phyloP scores from a whole-genome alignment of 2,329 filamentous ascomycete species.

The Dendrostoma leiphaemia region DNA sequence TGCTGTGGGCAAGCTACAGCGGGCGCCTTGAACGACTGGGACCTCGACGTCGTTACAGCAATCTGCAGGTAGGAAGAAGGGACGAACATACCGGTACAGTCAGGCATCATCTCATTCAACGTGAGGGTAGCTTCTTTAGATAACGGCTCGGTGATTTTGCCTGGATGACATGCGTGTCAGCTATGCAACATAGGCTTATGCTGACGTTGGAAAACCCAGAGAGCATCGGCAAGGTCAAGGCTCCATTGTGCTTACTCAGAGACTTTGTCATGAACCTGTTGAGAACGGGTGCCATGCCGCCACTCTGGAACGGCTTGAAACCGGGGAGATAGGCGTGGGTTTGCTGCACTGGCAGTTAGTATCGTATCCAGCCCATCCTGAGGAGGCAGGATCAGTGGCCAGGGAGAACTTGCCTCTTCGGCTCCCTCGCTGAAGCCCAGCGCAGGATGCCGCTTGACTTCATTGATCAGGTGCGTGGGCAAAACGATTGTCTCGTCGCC shows the following conservation, averaged over 20 bases:
- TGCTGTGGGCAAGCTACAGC: no score
- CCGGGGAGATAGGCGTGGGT: background rate
- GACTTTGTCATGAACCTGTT: slow-evolving; percentile 3
- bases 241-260: slow-evolving; percentile 2
- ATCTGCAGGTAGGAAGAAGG: background rate
- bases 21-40: background rate
- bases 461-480: background rate
- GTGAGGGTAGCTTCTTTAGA: slow-evolving; percentile 1
- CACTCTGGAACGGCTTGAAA: background rate
- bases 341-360: background rate
- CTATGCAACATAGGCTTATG: background rate
- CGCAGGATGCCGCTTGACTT: background rate
- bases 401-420: background rate
- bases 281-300: background rate
- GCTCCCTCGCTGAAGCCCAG: background rate
- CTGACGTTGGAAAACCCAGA: background rate
- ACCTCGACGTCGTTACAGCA: background rate
- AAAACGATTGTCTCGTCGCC: background rate
- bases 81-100: background rate
- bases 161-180: background rate
- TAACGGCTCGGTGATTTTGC: background rate
- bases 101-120: background rate
- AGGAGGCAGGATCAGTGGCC: background rate
- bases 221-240: background rate
- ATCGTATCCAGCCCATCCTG: background rate